Percentiles rank a stretch among this genome's conserved stretches.
These are phyloP conservation scores for Panus rudis DNA, from an alignment of 768 basidiomycete species.

Conservation along the genomic window DNA sequence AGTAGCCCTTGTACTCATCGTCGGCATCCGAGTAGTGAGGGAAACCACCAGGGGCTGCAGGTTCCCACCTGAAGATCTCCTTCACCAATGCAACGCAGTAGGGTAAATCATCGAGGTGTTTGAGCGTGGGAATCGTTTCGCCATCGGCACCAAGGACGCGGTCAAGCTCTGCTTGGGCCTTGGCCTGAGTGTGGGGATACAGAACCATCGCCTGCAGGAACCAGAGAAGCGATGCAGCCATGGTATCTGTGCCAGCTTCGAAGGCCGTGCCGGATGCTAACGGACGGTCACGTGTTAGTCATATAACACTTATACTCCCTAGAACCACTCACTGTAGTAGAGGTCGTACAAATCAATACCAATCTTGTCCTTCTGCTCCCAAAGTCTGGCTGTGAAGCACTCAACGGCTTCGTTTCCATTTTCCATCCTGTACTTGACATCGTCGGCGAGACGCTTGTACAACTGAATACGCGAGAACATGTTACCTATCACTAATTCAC, in stretches of 20 bases:
- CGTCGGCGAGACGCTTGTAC: constrained; percentile 15
- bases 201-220: constrained; percentile 29
- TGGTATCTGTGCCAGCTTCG: constrained; percentile 20
- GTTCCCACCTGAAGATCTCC: constrained; percentile 18
- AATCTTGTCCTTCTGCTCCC: constrained; percentile 11
- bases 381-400: constrained; percentile 15
- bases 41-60: background rate
- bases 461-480: constrained; percentile 7
- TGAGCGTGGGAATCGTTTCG: no score
- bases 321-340: constrained; percentile 8
- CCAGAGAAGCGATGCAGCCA: constrained; percentile 10
- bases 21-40: background rate
- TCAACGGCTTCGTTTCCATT: constrained; percentile 8
- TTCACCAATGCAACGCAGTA: constrained; percentile 30
- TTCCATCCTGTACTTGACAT: constrained; percentile 18
- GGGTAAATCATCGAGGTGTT: constrained; percentile 23
- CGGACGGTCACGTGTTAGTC: background rate
- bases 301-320: background rate
- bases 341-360: constrained; percentile 8
- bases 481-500: background rate
- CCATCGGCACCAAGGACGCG: constrained; percentile 28
- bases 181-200: constrained; percentile 25
- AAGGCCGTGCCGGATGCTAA: constrained; percentile 17
- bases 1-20: background rate
- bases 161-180: constrained; percentile 32